A percentile compares a stretch with the other conserved stretches of the same genome.
phyloP scores from a whole-genome alignment of 78 protist species.

The Parvularia atlantis region DNA sequence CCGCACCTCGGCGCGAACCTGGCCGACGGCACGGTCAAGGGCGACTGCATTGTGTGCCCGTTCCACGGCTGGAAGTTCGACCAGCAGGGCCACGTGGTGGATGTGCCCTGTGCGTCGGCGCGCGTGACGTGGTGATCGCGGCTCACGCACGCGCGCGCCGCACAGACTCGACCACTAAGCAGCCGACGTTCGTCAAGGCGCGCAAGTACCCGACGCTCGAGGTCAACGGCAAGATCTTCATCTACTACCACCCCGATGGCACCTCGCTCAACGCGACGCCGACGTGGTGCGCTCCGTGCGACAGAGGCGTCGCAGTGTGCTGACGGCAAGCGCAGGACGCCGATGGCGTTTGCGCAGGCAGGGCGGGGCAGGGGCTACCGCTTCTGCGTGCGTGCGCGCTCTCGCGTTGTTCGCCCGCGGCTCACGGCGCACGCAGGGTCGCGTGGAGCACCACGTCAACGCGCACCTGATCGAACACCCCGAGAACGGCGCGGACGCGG shows the following conservation, averaged over 20 bases:
- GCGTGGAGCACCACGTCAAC: background rate
- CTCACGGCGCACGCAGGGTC: background rate
- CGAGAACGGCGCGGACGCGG: constrained; percentile 32
- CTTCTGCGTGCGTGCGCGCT: background rate
- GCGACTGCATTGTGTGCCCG: constrained; percentile 24
- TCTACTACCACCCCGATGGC: constrained; percentile 25
- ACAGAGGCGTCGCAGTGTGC: background rate
- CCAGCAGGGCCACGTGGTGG: too few species aligned
- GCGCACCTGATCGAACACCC: constrained; percentile 17
- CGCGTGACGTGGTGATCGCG: constrained; percentile 1
- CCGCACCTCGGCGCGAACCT: constrained; percentile 47
- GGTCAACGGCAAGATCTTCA: background rate
- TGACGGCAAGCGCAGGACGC: background rate
- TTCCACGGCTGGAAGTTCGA: constrained; percentile 46
- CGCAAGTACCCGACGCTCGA: background rate
- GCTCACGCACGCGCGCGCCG: background rate
- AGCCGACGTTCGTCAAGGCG: background rate
- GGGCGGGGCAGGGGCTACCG: background rate
- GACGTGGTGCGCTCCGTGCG: background rate
- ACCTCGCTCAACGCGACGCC: constrained; percentile 3
- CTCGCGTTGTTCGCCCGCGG: background rate
- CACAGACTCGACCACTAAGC: too few species aligned
- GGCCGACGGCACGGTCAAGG: constrained; percentile 22
- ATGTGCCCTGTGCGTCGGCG: too few species aligned
- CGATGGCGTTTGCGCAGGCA: background rate